Percentiles rank a stretch among this genome's conserved stretches.
Conservation (phyloP, 768 basidiomycete genomes). For the Butyriboletus loyo region DNA sequence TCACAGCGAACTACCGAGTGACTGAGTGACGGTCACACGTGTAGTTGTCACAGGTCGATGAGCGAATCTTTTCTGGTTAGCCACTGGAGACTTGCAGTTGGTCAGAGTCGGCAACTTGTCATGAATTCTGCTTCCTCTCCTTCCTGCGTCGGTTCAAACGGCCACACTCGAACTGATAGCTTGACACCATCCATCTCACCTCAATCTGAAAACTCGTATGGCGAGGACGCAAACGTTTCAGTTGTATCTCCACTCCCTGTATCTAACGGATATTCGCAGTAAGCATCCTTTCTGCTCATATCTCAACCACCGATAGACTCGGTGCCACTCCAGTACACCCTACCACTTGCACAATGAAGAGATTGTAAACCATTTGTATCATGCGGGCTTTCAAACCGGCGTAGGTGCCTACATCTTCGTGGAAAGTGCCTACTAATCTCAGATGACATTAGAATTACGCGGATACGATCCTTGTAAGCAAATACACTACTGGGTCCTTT, state of each 20-base stretch:
- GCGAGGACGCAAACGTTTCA: conserved; percentile 26
- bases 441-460: conserved; percentile 64
- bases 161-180: conserved; percentile 53
- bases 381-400: conserved; percentile 77
- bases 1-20: conserved; percentile 15
- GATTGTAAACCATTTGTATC: conserved; percentile 75
- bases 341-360: conserved; percentile 71
- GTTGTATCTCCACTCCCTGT: conserved; percentile 36
- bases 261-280: conserved; percentile 60
- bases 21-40: conserved; percentile 22
- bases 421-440: conserved; percentile 7
- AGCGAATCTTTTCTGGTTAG: conserved; percentile 18
- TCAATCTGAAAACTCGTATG: conserved; percentile 38
- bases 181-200: conserved; percentile 35
- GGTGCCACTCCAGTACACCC: conserved; percentile 33
- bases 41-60: conserved; percentile 18
- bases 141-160: conserved; percentile 45
- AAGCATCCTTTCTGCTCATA: conserved; percentile 32
- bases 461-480: conserved; percentile 72
- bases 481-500: conserved; percentile 1
- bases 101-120: conserved; percentile 2
- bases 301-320: conserved; percentile 6
- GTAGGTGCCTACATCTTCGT: conserved; percentile 44
- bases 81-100: not conserved
- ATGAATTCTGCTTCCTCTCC: conserved; percentile 31